Evolutionary conservation across 139 green algal genomes (phyloP).

Genomic region (Dunaliella primolecta): DNA sequence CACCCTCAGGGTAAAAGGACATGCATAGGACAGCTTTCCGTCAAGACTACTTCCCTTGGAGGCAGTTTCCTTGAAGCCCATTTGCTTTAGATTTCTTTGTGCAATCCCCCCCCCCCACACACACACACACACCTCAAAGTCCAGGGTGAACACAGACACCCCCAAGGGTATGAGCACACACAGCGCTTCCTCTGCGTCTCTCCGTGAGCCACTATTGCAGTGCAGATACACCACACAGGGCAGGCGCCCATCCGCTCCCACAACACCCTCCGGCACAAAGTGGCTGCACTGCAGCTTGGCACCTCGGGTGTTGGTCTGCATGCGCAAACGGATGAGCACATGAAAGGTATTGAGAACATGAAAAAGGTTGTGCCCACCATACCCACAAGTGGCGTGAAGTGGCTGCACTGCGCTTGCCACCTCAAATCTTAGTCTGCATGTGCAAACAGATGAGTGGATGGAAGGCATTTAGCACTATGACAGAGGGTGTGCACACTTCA

Average conservation of each 20-base stretch:
- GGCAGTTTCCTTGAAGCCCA: too few species aligned
- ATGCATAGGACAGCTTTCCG: too few species aligned
- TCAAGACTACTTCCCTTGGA: too few species aligned
- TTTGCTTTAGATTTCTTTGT: too few species aligned
- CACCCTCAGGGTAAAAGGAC: not conserved
- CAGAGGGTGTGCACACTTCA: too few species aligned
- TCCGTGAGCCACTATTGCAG: slow-evolving; percentile 83
- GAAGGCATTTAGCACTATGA: too few species aligned
- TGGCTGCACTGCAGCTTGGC: slow-evolving; percentile 74
- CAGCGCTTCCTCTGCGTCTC: slow-evolving; percentile 80
- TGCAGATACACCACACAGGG: slow-evolving; percentile 87
- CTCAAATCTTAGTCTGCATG: slow-evolving; percentile 63
- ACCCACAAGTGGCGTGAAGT: slow-evolving; percentile 59
- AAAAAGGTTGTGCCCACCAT: too few species aligned
- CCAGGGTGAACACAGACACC: slow-evolving; percentile 78
- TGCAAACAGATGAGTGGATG: too few species aligned
- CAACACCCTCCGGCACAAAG: slow-evolving; percentile 50
- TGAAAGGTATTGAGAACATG: too few species aligned
- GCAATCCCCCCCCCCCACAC: too few species aligned
- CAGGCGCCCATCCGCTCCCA: slow-evolving; percentile 38
- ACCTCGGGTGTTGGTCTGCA: slow-evolving; percentile 66
- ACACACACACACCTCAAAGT: slow-evolving; percentile 80
- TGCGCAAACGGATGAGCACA: too few species aligned
- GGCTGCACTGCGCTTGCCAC: slow-evolving; percentile 63
- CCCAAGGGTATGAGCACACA: slow-evolving; percentile 65